These are phyloP conservation scores for Candida hispaniensis DNA, from an alignment of 805 yeast genomes.

Conservation along the genomic window DNA sequence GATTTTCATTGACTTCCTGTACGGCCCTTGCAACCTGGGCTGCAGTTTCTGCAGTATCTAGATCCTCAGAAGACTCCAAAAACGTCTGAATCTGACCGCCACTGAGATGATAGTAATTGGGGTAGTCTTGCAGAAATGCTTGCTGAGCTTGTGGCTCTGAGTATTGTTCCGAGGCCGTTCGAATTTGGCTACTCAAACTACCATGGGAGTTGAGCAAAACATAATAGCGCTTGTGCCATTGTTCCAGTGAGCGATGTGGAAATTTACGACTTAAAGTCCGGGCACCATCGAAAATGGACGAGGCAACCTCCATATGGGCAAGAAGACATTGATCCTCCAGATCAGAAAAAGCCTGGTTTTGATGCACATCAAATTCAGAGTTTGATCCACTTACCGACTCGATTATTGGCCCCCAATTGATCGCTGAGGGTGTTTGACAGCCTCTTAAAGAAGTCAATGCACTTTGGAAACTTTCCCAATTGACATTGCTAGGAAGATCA, in stretches of 20 bases:
- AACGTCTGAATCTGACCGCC: not conserved
- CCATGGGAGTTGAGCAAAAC: not conserved
- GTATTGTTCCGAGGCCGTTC: not conserved
- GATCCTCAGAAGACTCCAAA: not conserved
- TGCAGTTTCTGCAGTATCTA: not conserved
- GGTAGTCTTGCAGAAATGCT: not conserved
- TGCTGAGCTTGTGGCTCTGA: conserved; percentile 1
- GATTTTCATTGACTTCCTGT: not conserved
- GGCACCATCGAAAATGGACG: conserved; percentile 13
- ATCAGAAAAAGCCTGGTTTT: not conserved
- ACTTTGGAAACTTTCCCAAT: conserved; percentile 2
- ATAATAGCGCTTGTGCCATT: conserved; percentile 14
- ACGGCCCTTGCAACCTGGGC: not conserved
- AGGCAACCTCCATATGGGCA: conserved; percentile 9
- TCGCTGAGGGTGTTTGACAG: not conserved
- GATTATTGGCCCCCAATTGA: conserved; percentile 3
- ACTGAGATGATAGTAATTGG: not conserved
- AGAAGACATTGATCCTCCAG: conserved; percentile 8
- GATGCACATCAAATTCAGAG: too few species aligned
- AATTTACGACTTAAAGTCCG: conserved; percentile 9
- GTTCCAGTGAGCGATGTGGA: conserved; percentile 5
- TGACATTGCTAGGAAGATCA: not conserved
- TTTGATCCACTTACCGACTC: not conserved
- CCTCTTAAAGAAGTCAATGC: not conserved
- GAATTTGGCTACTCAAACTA: not conserved